Evolutionary conservation across 2,329 filamentous ascomycete species (phyloP), one percentile per base, ranked within the genome.

Genomic region (Onygenales sp.): DNA sequence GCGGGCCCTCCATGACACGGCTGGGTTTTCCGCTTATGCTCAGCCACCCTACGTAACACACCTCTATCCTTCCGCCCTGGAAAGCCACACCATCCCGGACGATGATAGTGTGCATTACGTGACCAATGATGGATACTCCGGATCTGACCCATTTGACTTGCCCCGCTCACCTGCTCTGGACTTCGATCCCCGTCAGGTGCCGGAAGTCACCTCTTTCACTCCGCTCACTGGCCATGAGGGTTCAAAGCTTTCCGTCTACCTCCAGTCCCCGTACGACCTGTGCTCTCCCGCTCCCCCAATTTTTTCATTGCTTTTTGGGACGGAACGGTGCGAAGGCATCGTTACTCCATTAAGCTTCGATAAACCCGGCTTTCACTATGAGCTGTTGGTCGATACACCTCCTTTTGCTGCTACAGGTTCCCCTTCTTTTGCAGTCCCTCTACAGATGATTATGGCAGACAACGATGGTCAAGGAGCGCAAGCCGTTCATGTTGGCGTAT

Each of bases 221-320:
- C 92, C 91, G 14, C 73, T 75, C 44, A 77, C 81, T 62, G 91
- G 90, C 43, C 71, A 77, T 36, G 78, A 80, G 63, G 86, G 87
- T 52, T 86, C 85, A 17, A 84, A 84, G 62, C 74, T 95, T 8
- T 78, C 80, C 55, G 77, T 95, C 58, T 85, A 87, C 65, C 80
- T 95, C 33, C 83, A 84, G 51, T 85, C 86, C 43, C 79, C 84
- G 56, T 88, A 87, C 71, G 86, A 95, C 64, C 72, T 95, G 54
- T 79, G 84, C 68, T 78, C 76, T 34, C 77, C 77, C 54, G 78
- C 74, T 62, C 74, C 65, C 43, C 64, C 65, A 9, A 53, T 51
- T 44, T 83, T 88, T 62, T 84, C 74, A 58, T 70, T 95, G 52
- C 79, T 84, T 46, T 94, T 95, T 69, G 89, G 88, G n/a, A 77